A percentile compares a stretch with the other conserved stretches of the same genome.
phyloP scores from a whole-genome alignment of 2,329 filamentous ascomycete species.

The Diplodia mutila region DNA sequence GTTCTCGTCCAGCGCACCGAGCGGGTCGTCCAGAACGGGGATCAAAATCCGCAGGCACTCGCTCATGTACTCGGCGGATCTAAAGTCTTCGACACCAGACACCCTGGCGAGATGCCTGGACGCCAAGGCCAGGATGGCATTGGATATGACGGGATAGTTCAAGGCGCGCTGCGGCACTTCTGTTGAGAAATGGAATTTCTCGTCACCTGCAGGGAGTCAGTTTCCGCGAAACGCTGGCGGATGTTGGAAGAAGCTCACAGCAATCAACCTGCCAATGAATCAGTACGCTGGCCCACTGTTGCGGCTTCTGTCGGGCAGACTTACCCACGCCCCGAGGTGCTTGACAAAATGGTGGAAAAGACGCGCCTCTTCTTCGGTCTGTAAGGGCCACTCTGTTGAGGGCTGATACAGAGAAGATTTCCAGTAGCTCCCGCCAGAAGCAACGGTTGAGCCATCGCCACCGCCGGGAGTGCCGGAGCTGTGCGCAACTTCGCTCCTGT shows the following conservation, averaged over 20 bases:
- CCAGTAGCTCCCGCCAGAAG: neutral
- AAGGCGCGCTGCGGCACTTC: conserved; percentile 54
- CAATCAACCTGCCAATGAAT: conserved; percentile 10
- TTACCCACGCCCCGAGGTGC: conserved; percentile 3
- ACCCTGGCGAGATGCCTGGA: conserved; percentile 51
- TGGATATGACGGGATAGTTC: conserved; percentile 51
- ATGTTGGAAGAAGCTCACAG: neutral
- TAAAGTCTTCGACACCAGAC: conserved; percentile 43
- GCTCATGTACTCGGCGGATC: conserved; percentile 51
- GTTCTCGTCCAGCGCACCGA: conserved; percentile 50
- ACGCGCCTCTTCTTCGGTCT: conserved; percentile 9
- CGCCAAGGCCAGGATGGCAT: conserved; percentile 53
- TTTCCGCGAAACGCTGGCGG: too few relatives aligned
- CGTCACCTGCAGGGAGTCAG: conserved; percentile 8
- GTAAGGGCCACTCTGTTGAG: conserved; percentile 1
- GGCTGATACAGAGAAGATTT: conserved; percentile 7
- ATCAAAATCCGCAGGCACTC: conserved; percentile 54
- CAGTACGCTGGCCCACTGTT: neutral
- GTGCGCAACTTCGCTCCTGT: neutral
- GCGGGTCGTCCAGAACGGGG: conserved; percentile 48
- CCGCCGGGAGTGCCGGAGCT: neutral
- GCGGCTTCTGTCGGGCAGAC: neutral
- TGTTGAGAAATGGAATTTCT: conserved; percentile 44
- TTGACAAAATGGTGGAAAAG: conserved; percentile 18
- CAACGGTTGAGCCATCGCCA: neutral